Evolutionary conservation across 495 filamentous ascomycete species (phyloP).

Genomic region (Venustampulla echinocandica): DNA sequence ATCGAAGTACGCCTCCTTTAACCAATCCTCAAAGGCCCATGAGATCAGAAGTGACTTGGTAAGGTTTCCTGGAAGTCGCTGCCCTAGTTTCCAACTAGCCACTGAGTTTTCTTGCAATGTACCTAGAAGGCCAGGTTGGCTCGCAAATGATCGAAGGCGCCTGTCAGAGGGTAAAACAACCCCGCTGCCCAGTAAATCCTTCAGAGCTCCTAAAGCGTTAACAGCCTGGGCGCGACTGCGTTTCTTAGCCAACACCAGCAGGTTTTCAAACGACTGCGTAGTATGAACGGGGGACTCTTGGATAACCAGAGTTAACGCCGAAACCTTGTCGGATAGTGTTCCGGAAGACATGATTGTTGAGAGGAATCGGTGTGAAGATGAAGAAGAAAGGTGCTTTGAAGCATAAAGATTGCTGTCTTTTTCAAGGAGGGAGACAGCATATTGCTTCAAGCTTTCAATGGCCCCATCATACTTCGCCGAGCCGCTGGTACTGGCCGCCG

Average conservation of each 20-base stretch:
- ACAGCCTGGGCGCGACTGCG: slow-evolving; percentile 88
- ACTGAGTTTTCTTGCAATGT: slow-evolving; percentile 49
- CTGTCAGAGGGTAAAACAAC: slow-evolving; percentile 74
- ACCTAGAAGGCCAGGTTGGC: slow-evolving; percentile 65
- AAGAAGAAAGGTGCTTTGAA: slow-evolving; percentile 38
- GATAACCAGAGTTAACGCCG: slow-evolving; percentile 82
- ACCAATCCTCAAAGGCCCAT: slow-evolving; percentile 92
- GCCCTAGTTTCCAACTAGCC: slow-evolving; percentile 53
- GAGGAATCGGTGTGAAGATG: slow-evolving; percentile 88
- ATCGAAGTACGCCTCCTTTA: slow-evolving; percentile 87
- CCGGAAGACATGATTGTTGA: slow-evolving; percentile 93
- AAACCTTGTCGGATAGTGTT: slow-evolving; percentile 93
- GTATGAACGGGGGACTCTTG: slow-evolving; percentile 96
- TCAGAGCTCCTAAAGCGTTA: slow-evolving; percentile 81
- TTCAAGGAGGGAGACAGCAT: slow-evolving; percentile 67
- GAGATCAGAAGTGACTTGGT: slow-evolving; percentile 67
- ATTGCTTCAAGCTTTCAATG: slow-evolving; percentile 62
- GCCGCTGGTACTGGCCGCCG: slow-evolving; percentile 35
- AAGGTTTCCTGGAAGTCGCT: slow-evolving; percentile 59
- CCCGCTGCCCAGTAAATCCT: slow-evolving; percentile 87
- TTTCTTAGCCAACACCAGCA: slow-evolving; percentile 74
- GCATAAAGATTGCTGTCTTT: slow-evolving; percentile 60
- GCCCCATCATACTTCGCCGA: slow-evolving; percentile 44
- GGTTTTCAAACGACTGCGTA: slow-evolving; percentile 73
- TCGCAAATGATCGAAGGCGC: slow-evolving; percentile 68